Evolutionary conservation across 345 rosid genomes (phyloP), one percentile per base, ranked within the genome.

Genomic region (Eucalyptus globulus): DNA sequence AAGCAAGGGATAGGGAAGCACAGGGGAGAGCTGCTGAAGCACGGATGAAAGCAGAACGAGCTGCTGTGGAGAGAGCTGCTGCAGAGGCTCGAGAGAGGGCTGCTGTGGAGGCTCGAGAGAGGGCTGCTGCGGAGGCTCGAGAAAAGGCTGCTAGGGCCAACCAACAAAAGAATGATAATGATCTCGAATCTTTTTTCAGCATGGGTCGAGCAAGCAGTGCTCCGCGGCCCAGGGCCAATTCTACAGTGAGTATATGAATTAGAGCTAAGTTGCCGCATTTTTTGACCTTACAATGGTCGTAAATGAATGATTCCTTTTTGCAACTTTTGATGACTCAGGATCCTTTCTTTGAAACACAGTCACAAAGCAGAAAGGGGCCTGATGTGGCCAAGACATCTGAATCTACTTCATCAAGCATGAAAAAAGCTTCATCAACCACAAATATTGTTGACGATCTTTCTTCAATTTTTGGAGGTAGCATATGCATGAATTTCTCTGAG

Each of bases 141-240:
- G 95, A 93, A 89, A 94, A 94, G 91, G 97, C 95, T 22, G 96
- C 97, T 87, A 94, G 92, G 87, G 92, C 69, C 86, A 89, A 62
- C 89, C 95, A 93, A 81, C 96, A 92, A 91, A 96, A 92, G 88
- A 94, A 92, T 91, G 98, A 94, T 47, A 93, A 93, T 92, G 98
- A 98, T 94, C 94, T 97, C 49, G 99, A 98, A 47, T 95, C 99
- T 81, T 97, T 98, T 92, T 98, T 98, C 93, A 93, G 91, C 92
- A 91, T 92, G 89, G 93, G 93, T 89, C 95, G 98, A 91, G 94
- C 98, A 88, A 95, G 94, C 91, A 96, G 98, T 92, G 99, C 95
- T 58, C 99, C 99, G 80, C 93, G 97, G 92, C 96, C 98, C 86
- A 94, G 98, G 94, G 91, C 95, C 40, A 95, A 91, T 92, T 86